Conservation (phyloP, 2,329 filamentous ascomycete genomes). For the Neonectria faginata region DNA sequence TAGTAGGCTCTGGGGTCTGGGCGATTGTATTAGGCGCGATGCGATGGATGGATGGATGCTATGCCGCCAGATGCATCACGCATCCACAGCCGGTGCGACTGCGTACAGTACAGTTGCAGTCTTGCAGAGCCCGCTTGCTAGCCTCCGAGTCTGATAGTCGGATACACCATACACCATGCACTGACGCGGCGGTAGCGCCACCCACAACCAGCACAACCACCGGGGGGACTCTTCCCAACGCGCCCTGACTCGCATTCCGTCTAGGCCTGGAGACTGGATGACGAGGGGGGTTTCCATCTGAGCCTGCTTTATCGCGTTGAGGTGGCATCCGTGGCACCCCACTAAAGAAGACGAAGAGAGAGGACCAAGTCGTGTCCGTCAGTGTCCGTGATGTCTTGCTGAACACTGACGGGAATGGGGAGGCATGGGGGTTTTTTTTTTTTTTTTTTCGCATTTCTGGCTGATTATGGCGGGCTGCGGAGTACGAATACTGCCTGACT, state of each 20-base stretch:
- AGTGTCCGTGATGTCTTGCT: neutral
- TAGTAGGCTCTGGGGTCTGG: neutral
- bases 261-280: neutral
- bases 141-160: neutral
- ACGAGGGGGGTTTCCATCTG: neutral
- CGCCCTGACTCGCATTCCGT: slow-evolving; percentile 1
- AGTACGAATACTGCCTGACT: neutral
- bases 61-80: neutral
- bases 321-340: slow-evolving; percentile 5
- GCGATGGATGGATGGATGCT: neutral
- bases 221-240: neutral
- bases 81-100: neutral
- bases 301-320: neutral
- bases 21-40: slow-evolving; percentile 5
- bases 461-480: neutral
- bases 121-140: neutral
- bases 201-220: slow-evolving; percentile 8
- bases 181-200: slow-evolving; percentile 19
- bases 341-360: neutral
- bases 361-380: neutral
- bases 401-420: no score
- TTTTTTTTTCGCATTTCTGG: neutral
- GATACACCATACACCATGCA: slow-evolving; percentile 8
- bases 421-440: neutral
- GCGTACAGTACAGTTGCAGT: neutral